Base-by-base conservation (phyloP, 306 rosid genomes). In the Lablab purpureus region DNA sequence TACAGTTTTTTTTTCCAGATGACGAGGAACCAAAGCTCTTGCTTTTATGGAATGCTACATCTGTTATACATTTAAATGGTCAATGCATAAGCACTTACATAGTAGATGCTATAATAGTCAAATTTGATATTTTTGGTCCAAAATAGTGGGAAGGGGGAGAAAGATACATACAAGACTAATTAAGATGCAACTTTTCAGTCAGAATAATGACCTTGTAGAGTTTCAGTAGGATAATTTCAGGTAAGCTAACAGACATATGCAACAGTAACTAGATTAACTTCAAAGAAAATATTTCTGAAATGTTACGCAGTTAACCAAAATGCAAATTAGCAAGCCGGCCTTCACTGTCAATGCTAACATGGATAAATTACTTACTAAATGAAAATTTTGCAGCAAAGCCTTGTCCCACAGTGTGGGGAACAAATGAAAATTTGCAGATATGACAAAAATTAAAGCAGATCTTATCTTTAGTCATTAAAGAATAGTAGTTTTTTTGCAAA, bases 61-160 rank as follows among this genome's bases (percentile, higher is more conserved):
- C 89, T 88, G 89, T 71, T 80, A 81, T 73, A 77, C 4, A 60
- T 52, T 17, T 52, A 76, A 81, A 52, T 28, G 23, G 81, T 47
- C 49, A 80, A 64, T 54, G 77, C 37, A 23, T 43, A 49, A 52
- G 80, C 67, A 22, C 54, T 65, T 30, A 4, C 30, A 74, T 7
- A 32, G 6, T 23, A 67, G 71, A 59, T 56, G 63, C 73, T 59
- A 22, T 58, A 34, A 74, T 10, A 58, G 60, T 51, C 81, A 77
- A 67, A 43, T 10, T 67, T 27, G 32, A 64, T 21, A 67, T 76
- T 43, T 30, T 19, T 40, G 60, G 50, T 21, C 12, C 71, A 74
- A 67, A 62, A 40, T 68, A 43, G 21, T 64, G 59, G 51, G 36
- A 15, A 15, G 43, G 22, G 23, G 10, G 17, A 15, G 27, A 45